Conservation (phyloP, 2,329 filamentous ascomycete genomes). For the Furcasterigmium sp. region DNA sequence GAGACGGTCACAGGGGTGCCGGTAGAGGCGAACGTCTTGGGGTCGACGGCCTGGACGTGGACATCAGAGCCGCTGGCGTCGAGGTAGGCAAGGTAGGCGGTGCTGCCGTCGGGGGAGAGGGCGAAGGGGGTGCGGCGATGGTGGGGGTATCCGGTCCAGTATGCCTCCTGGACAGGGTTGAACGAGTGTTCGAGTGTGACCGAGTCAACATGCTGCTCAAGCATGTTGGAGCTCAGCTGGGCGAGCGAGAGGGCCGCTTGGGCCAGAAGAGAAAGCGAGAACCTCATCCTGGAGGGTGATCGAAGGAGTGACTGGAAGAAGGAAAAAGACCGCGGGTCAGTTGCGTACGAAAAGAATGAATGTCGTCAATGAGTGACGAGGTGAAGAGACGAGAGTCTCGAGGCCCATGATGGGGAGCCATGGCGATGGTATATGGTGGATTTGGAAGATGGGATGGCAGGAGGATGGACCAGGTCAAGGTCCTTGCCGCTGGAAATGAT, state of each 20-base stretch:
- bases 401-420: no score
- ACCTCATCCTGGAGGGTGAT: slow-evolving; percentile 3
- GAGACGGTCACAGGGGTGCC: slow-evolving; percentile 45
- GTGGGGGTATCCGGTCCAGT: slow-evolving; percentile 57
- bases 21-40: slow-evolving; percentile 46
- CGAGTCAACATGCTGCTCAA: slow-evolving; percentile 29
- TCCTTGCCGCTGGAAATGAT: neutral
- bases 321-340: neutral
- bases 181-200: slow-evolving; percentile 45
- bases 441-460: neutral
- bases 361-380: neutral
- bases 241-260: slow-evolving; percentile 6
- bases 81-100: slow-evolving; percentile 56
- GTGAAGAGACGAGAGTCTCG: neutral
- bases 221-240: slow-evolving; percentile 15
- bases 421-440: no score
- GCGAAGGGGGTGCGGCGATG: slow-evolving; percentile 58
- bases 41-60: slow-evolving; percentile 51
- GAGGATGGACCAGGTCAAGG: neutral
- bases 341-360: neutral
- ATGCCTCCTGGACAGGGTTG: slow-evolving; percentile 52
- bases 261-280: slow-evolving; percentile 3
- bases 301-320: neutral
- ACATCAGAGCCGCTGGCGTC: slow-evolving; percentile 50
- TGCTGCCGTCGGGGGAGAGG: slow-evolving; percentile 54